phyloP scores from a whole-genome alignment of 2,329 filamentous ascomycete species.

The Fusarium dimerum region DNA sequence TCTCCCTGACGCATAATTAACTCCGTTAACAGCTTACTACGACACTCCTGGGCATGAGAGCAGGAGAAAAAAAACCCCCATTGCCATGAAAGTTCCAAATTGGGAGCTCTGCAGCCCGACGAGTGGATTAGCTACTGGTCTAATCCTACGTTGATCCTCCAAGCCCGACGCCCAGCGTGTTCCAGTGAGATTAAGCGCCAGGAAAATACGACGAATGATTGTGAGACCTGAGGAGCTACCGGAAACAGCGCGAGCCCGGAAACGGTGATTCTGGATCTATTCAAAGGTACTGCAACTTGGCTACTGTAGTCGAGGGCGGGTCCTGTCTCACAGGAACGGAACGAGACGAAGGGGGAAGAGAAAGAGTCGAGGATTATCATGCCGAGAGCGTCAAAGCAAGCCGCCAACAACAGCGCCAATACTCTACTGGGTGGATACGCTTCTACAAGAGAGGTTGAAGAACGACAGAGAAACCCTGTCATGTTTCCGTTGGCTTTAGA shows the following conservation, averaged over 20 bases:
- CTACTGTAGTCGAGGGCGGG: no score
- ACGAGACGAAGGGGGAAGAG: no score
- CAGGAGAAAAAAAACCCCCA: no score
- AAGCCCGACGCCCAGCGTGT: constrained; percentile 19
- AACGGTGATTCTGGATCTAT: constrained; percentile 11
- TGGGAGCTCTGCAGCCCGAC: constrained; percentile 26
- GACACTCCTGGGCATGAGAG: constrained; percentile 1
- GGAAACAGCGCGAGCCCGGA: constrained; percentile 12
- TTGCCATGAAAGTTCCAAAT: constrained; percentile 21
- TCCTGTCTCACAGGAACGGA: no score
- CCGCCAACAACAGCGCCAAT: not conserved
- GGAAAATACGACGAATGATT: constrained; percentile 10
- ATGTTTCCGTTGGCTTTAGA: not conserved
- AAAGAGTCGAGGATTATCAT: not conserved
- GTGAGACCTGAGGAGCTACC: not conserved
- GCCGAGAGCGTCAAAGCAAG: not conserved
- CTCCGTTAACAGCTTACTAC: not conserved
- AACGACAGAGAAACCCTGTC: not conserved
- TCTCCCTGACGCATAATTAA: not conserved
- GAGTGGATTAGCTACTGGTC: constrained; percentile 21
- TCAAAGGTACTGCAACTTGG: not conserved
- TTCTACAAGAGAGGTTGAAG: not conserved
- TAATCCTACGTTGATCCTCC: constrained; percentile 27
- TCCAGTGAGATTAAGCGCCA: constrained; percentile 28
- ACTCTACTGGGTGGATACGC: not conserved